Base-by-base conservation (phyloP, 306 rosid species). In the Dryas octopetala region DNA sequence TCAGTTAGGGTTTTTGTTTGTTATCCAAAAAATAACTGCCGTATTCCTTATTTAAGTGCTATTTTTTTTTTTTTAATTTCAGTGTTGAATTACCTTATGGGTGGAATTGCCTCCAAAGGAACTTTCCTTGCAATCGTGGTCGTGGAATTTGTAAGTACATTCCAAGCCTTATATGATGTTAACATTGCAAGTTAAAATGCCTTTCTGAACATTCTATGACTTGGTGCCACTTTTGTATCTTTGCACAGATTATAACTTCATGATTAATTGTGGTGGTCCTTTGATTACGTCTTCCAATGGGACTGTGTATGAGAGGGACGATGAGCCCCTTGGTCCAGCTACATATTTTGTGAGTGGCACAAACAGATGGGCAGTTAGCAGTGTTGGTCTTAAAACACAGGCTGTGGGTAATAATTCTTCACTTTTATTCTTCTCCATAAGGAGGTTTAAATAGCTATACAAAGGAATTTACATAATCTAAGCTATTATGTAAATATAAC, bases 291-390 rank as follows among this genome's bases (percentile, higher is more conserved):
- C 89, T 7, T 5, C 85, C 16, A 57, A 58, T 6, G 87, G 91
- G 53, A 76, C 44, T 53, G 72, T 13, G 53, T 91, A 73, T 78
- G 87, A 86, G 62, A 79, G 2, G 57, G 97, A 93, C 0, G 76
- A 86, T 62, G 88, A 46, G 26, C 62, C 88, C 54, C 91, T 93
- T 53, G 91, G 98, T 68, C 83, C 97, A 9, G 90, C 98, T 48
- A 78, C 88, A 26, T 89, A 90, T 82, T 93, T 58, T 81, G 93
- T 86, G 62, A 82, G 86, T 14, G 79, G 66, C 71, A 48, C 89
- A 40, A 47, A 26, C 9, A 86, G 88, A 80, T 89, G 98, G 98
- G 96, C 80, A 9, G 87, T 86, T 69, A 93, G 97, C 74, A 93
- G 88, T 57, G 87, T 88, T 23, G 97, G 98, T 23, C 23, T 23